These are phyloP conservation scores for Aspergillus sp. DNA, from an alignment of 2,329 filamentous ascomycete genomes.

Conservation along the genomic window DNA sequence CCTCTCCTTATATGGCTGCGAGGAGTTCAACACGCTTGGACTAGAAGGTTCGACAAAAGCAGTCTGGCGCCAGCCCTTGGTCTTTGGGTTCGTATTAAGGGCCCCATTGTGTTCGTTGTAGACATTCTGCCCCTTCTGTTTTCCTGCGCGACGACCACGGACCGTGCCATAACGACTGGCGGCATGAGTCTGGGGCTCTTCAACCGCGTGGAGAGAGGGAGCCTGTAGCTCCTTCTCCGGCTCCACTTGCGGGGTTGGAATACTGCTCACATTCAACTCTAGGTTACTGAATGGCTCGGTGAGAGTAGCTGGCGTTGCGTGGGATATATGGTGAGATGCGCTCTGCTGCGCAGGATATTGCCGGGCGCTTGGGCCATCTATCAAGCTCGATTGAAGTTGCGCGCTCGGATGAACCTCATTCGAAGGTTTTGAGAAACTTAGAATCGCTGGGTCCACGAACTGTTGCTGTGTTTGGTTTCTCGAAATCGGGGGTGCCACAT, in stretches of 20 bases:
- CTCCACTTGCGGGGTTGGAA: slow-evolving; percentile 9
- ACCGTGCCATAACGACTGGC: slow-evolving; percentile 29
- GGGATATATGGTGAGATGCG: slow-evolving; percentile 21
- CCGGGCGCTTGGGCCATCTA: slow-evolving; percentile 27
- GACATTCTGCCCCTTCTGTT: slow-evolving; percentile 42
- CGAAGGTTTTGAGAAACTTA: slow-evolving; percentile 59
- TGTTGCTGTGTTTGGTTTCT: slow-evolving; percentile 39
- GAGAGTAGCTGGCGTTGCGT: slow-evolving; percentile 36
- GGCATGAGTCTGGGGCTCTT: slow-evolving; percentile 22
- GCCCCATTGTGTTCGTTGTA: slow-evolving; percentile 35
- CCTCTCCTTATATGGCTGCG: slow-evolving; percentile 27
- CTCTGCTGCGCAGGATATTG: slow-evolving; percentile 15
- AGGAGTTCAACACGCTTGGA: slow-evolving; percentile 40
- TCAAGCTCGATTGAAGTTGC: slow-evolving; percentile 20
- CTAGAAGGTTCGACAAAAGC: slow-evolving; percentile 60
- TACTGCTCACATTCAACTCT: slow-evolving; percentile 32
- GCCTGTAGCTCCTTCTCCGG: slow-evolving; percentile 20
- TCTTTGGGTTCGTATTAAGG: slow-evolving; percentile 44
- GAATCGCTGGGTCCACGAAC: slow-evolving; percentile 80
- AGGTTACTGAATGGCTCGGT: slow-evolving; percentile 48
- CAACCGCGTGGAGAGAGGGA: slow-evolving; percentile 19
- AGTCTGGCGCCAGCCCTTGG: slow-evolving; percentile 68
- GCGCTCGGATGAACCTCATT: slow-evolving; percentile 10
- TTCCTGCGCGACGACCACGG: slow-evolving; percentile 47
- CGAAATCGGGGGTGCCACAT: slow-evolving; percentile 11